Base-by-base conservation (phyloP, 2,329 filamentous ascomycete species). In the Cladosporium colombiae region DNA sequence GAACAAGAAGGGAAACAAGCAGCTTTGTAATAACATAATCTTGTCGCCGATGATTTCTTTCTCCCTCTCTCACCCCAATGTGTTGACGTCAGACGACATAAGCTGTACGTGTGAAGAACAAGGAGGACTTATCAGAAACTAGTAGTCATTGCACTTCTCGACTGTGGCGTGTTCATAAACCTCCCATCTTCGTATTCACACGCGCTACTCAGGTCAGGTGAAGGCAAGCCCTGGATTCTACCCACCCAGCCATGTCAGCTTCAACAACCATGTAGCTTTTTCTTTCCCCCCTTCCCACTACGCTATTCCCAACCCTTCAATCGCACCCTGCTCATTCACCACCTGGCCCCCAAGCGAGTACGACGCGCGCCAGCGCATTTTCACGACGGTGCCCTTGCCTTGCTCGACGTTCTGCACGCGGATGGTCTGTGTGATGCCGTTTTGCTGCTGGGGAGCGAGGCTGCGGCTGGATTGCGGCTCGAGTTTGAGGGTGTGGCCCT, bases 311-410 rank as follows among this genome's bases (percentile, higher is more conserved):
- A 97, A 86, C 68, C 91, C 88, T 13, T 90, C 82, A 71, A 98
- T 89, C 80, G 94, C 91, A 5, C 94, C 94, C 81, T 90, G 92
- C 79, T 97, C 92, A 67, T 90, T 89, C 76, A 87, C 89, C 67
- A 77, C 74, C 69, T 83, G 75, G 74, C 89, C 86, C 2, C 80
- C 83, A 14, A 95, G 77, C 73, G 86, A 87, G 79, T 97, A 98
- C 5, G 89, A 87, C 29, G 91, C 88, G 72, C 92, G 91, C 91
- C 93, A 99, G 68, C 95, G 84, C 80, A 99, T 86, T 81, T 96
- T 96, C 67, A 96, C 89, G n/a, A 83, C 85, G 65, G 87, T 88
- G 1, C 95, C 95, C 74, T 90, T 91, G 52, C 87, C 83, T 68
- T 80, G 81, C 72, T 92, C 88, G 1, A 92, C 89, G 1, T 92